Evolutionary conservation across 2,329 filamentous ascomycete genomes (phyloP).

Genomic region (Venturia aucupariae): DNA sequence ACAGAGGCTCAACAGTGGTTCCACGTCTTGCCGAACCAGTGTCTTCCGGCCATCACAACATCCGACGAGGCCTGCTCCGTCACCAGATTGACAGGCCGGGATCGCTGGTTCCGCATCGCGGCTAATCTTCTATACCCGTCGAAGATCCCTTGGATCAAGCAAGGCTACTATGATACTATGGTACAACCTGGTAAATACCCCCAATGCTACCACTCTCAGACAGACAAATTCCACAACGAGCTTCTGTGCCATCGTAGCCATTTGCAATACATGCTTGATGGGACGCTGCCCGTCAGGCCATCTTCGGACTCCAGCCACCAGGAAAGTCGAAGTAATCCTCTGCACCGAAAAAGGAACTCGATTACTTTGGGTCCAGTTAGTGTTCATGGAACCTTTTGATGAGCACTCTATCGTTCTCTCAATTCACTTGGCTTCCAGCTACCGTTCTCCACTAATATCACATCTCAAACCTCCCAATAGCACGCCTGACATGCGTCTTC

Average conservation of each 20-base stretch:
- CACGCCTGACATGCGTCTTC: neutral
- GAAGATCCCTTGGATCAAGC: neutral
- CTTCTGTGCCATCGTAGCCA: neutral
- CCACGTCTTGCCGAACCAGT: neutral
- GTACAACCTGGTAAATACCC: neutral
- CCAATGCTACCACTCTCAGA: neutral
- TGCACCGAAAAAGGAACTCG: neutral
- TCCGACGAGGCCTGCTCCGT: neutral
- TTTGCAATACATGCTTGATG: neutral
- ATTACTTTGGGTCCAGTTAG: neutral
- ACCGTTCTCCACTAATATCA: no score
- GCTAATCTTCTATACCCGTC: constrained; percentile 2
- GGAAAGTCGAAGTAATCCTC: neutral
- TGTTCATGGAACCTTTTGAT: no score
- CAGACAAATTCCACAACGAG: neutral
- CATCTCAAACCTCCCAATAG: neutral
- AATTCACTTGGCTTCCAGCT: no score
- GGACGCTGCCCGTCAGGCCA: neutral
- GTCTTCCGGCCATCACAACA: neutral
- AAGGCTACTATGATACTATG: no score
- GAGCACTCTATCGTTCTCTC: no score
- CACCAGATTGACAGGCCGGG: constrained; percentile 3
- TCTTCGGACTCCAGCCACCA: neutral
- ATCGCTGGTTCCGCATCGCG: neutral
- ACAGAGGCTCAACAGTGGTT: constrained; percentile 3